These are phyloP conservation scores for Sporothrix inflata DNA, from an alignment of 2,329 filamentous ascomycete genomes.

Conservation along the genomic window DNA sequence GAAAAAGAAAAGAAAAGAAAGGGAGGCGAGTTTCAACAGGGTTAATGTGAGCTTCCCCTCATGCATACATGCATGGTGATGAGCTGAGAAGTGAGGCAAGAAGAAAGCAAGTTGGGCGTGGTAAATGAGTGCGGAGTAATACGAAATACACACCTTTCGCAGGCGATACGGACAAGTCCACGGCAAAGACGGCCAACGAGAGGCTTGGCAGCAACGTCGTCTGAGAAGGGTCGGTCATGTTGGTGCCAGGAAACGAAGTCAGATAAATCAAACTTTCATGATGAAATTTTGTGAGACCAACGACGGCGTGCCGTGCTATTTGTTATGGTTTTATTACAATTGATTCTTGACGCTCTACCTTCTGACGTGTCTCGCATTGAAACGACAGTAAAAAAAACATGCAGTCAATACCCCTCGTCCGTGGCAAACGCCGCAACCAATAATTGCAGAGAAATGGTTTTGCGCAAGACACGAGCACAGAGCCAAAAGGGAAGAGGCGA, in stretches of 20 bases:
- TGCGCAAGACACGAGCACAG: neutral
- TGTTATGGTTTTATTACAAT: too few species aligned
- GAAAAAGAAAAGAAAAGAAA: neutral
- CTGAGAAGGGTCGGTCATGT: neutral
- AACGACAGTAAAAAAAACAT: neutral
- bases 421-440: conserved; percentile 14
- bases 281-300: neutral
- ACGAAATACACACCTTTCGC: neutral
- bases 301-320: neutral
- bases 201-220: neutral
- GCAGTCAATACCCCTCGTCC: neutral
- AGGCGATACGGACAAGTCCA: neutral
- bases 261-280: neutral
- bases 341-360: too few species aligned
- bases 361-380: conserved; percentile 14
- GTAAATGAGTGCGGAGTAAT: neutral
- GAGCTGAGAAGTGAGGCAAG: conserved; percentile 13
- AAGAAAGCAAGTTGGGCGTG: neutral
- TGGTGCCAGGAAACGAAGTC: neutral
- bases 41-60: neutral
- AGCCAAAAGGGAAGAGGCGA: neutral
- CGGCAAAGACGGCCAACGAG: neutral
- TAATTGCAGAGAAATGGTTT: neutral
- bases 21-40: conserved; percentile 12
- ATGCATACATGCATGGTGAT: conserved; percentile 8